phyloP scores from a whole-genome alignment of 768 basidiomycete genomes.

The Scleroderma bovista region DNA sequence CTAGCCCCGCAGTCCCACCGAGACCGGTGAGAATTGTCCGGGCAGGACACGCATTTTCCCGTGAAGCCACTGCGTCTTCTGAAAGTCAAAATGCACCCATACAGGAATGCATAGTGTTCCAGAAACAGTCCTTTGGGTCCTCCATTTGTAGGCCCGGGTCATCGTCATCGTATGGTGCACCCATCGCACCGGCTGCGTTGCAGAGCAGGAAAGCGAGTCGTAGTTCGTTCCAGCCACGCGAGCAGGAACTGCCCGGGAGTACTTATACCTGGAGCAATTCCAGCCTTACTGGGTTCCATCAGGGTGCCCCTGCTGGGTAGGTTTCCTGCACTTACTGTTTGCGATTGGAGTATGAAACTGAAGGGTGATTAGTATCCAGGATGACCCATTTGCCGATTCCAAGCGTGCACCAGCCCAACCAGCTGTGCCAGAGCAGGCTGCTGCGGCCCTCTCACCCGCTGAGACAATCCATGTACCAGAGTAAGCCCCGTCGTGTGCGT shows the following conservation, averaged over 20 bases:
- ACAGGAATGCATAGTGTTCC: conserved; percentile 13
- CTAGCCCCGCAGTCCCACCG: not conserved
- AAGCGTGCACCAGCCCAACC: too few relatives aligned
- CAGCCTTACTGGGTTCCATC: conserved; percentile 16
- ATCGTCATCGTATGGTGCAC: conserved; percentile 22
- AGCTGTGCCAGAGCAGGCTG: conserved; percentile 4
- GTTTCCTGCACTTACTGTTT: conserved; percentile 2
- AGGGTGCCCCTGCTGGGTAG: conserved; percentile 13
- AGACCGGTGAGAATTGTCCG: conserved; percentile 23
- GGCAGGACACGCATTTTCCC: conserved; percentile 13
- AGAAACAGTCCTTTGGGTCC: conserved; percentile 19
- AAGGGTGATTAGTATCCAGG: conserved; percentile 9
- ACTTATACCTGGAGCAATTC: conserved; percentile 28
- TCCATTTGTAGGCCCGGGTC: conserved; percentile 21
- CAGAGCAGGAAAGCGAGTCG: conserved; percentile 25
- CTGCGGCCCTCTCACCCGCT: conserved; percentile 16
- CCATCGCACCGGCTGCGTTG: conserved; percentile 1
- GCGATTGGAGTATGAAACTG: not conserved
- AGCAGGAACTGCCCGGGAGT: conserved; percentile 26
- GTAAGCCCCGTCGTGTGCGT: conserved; percentile 10
- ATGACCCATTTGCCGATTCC: conserved; percentile 26
- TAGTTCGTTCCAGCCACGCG: conserved; percentile 15
- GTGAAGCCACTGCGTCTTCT: conserved; percentile 4
- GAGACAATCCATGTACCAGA: conserved; percentile 28
- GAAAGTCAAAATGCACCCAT: conserved; percentile 12